These are phyloP conservation scores for Aspergillus jensenii DNA, from an alignment of 2,329 filamentous ascomycete genomes.

Conservation along the genomic window DNA sequence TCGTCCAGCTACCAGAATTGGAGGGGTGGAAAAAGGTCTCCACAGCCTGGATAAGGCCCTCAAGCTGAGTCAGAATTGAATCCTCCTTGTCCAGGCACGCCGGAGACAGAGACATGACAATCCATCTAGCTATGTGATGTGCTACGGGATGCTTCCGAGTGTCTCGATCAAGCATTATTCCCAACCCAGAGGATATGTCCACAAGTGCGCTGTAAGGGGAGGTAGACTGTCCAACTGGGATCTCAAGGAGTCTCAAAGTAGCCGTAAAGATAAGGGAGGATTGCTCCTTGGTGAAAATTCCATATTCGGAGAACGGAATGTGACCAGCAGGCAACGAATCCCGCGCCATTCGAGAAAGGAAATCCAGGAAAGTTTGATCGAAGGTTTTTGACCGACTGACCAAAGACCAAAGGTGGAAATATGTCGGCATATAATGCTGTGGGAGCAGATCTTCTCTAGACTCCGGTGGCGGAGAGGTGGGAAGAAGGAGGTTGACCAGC, in stretches of 20 bases:
- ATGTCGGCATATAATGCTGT: slow-evolving; percentile 83
- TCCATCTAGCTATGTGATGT: slow-evolving; percentile 89
- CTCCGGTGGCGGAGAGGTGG: slow-evolving; percentile 71
- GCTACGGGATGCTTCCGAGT: slow-evolving; percentile 88
- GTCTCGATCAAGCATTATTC: slow-evolving; percentile 85
- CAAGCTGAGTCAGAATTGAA: slow-evolving; percentile 80
- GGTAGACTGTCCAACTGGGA: slow-evolving; percentile 92
- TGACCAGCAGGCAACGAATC: slow-evolving; percentile 76
- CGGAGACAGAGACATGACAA: slow-evolving; percentile 89
- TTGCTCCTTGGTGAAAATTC: slow-evolving; percentile 89
- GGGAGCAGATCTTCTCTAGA: slow-evolving; percentile 76
- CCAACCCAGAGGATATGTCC: slow-evolving; percentile 79
- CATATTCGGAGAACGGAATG: slow-evolving; percentile 79
- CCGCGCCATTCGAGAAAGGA: slow-evolving; percentile 81
- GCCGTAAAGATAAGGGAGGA: slow-evolving; percentile 91
- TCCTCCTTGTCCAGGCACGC: slow-evolving; percentile 72
- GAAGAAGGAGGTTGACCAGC: slow-evolving; percentile 80
- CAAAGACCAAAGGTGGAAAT: slow-evolving; percentile 95
- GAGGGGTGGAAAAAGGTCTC: slow-evolving; percentile 99
- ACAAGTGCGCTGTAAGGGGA: slow-evolving; percentile 82
- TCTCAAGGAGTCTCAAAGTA: slow-evolving; percentile 83
- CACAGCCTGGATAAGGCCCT: slow-evolving; percentile 89
- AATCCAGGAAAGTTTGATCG: slow-evolving; percentile 84
- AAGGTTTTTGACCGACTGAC: slow-evolving; percentile 85
- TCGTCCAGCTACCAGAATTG: slow-evolving; percentile 90